A percentile compares a stretch with the other conserved stretches of the same genome.
Conservation (phyloP, 768 basidiomycete genomes). For the Russula lepida region DNA sequence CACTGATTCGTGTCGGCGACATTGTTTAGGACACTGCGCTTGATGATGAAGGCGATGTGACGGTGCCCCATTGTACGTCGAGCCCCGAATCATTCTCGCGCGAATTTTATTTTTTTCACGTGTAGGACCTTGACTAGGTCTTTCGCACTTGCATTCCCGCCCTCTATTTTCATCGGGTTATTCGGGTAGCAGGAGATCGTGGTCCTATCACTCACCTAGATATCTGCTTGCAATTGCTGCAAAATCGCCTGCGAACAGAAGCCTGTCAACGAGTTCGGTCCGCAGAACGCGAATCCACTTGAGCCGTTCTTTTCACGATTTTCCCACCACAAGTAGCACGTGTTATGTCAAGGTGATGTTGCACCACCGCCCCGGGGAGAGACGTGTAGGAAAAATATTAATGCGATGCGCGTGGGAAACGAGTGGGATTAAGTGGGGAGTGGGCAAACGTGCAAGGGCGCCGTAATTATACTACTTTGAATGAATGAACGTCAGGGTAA, state of each 20-base stretch:
- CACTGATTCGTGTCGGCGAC: conserved; percentile 64
- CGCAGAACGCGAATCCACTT: conserved; percentile 67
- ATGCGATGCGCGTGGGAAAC: no score
- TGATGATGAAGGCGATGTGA: conserved; percentile 80
- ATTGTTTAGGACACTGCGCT: conserved; percentile 84
- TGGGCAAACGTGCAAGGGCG: no score
- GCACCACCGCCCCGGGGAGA: conserved; percentile 37
- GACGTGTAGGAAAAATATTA: conserved; percentile 66
- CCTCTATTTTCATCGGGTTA: conserved; percentile 86
- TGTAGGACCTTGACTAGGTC: conserved; percentile 76
- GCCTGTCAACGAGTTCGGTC: conserved; percentile 44
- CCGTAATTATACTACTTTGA: no score
- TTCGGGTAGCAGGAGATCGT: conserved; percentile 41
- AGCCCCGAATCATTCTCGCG: not conserved
- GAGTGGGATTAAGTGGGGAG: no score
- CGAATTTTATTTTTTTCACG: no score
- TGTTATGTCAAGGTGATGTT: no score
- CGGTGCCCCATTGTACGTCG: conserved; percentile 69
- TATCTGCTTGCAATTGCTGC: conserved; percentile 60
- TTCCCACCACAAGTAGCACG: conserved; percentile 42
- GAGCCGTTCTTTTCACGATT: conserved; percentile 69
- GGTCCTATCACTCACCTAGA: conserved; percentile 62
- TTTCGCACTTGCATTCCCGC: conserved; percentile 73
- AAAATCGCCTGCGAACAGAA: conserved; percentile 69
- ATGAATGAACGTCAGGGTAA: no score